Percentiles rank a stretch among this genome's conserved stretches.
Evolutionary conservation across 1,284 basidiomycete genomes (phyloP).

Genomic region (Exsudoporus floridanus): DNA sequence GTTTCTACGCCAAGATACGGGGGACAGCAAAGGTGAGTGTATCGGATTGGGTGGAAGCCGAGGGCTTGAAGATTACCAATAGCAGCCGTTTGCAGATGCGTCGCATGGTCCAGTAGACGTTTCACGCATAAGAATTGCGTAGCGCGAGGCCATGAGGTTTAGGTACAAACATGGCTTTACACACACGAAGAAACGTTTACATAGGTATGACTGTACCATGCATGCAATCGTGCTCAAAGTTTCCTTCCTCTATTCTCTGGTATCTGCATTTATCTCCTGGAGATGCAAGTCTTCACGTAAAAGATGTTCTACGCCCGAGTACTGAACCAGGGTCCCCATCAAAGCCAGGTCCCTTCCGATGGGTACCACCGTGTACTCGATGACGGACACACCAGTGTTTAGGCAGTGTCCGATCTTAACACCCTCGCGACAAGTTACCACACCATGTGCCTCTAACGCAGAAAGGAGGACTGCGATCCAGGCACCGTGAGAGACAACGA

Average conservation of each 20-base stretch:
- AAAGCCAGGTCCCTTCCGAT: slow-evolving; percentile 28
- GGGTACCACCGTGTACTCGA: slow-evolving; percentile 45
- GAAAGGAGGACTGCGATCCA: slow-evolving; percentile 55
- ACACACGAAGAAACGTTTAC: background rate
- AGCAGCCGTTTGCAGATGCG: background rate
- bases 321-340: slow-evolving; percentile 49
- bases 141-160: background rate
- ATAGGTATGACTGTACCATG: slow-evolving; percentile 16
- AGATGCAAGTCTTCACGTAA: slow-evolving; percentile 19
- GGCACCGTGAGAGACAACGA: slow-evolving; percentile 68
- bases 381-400: slow-evolving; percentile 57
- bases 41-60: background rate
- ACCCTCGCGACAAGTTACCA: slow-evolving; percentile 40
- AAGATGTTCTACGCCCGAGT: slow-evolving; percentile 58
- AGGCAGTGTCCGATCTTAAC: slow-evolving; percentile 46
- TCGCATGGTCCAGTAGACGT: background rate
- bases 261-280: slow-evolving; percentile 54
- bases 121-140: background rate
- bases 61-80: background rate
- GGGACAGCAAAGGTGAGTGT: background rate
- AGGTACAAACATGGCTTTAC: background rate
- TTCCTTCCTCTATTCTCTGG: slow-evolving; percentile 14
- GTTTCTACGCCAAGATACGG: background rate
- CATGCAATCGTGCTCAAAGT: background rate
- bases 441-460: slow-evolving; percentile 43